Base-by-base conservation (phyloP, 163 green algal genomes). In the Scenedesmus sp. region DNA sequence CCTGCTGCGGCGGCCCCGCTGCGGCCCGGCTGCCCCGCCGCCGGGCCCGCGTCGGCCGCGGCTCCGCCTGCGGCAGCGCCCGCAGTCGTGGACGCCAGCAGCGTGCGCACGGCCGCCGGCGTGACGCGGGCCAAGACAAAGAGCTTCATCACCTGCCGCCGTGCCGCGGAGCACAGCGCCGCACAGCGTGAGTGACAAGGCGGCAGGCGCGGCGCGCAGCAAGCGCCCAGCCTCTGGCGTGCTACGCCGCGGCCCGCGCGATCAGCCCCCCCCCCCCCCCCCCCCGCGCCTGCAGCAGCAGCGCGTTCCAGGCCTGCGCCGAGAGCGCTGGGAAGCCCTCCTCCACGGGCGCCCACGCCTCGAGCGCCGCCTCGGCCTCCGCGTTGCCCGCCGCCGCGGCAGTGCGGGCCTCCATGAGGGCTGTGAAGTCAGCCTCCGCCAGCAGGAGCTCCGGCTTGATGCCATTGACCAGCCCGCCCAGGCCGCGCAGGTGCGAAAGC, bases 371-470 rank as follows among this genome's bases (percentile, higher is more conserved):
- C 26, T 85, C 34, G 44, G 88, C 78, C 31, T 86, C 89, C 15
- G 48, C 62, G 39, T 82, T 75, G 36, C 75, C 81, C 29, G 77
- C 81, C 24, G 45, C 80, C 56, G 64, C 36, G 57, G 72, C 67
- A 31, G 31, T 71, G 63, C 70, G 33, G 0, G 69, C 81, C 53
- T 83, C 62, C 62, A 67, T 57, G 14, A 73, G 34, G 11, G 9
- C 5, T 2, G 78, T 29, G 73, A 94, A 89, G 78, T 94, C 90
- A 20, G 90, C 84, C 2, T 36, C 51, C 7, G 91, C 82, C 15
- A 96, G 81, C 63, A 96, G 88, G 74, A 92, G 86, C 80, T 95
- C 90, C 9, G 92, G 87, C 80, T 93, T 95, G n/a, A 95, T 87
- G 6, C 81, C 66, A 70, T 94, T 95, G 14, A 95, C 81, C 71